Evolutionary conservation across 2,329 filamentous ascomycete species (phyloP).

Genomic region (Colletotrichum shisoi): DNA sequence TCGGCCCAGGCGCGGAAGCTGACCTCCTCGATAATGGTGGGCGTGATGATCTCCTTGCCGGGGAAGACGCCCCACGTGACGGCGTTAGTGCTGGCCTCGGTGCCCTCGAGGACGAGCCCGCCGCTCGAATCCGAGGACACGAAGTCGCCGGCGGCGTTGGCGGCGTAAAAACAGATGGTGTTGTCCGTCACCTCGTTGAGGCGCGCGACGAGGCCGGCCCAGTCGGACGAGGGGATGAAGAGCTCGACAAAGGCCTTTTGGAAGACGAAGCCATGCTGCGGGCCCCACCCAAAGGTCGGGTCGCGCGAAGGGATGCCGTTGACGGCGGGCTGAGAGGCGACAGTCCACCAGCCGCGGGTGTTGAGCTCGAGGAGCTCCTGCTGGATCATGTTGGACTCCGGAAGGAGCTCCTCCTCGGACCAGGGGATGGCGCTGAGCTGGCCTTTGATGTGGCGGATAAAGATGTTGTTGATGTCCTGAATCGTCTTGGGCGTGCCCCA

Average conservation of each 20-base stretch:
- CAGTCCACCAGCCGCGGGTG: constrained; percentile 88
- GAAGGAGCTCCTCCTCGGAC: constrained; percentile 87
- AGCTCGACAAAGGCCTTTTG: constrained; percentile 99
- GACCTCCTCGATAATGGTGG: constrained; percentile 95
- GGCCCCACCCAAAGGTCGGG: constrained; percentile 90
- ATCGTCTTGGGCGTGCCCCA: constrained; percentile 80
- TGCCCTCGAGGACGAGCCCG: constrained; percentile 46
- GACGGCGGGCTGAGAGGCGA: constrained; percentile 93
- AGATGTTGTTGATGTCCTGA: constrained; percentile 79
- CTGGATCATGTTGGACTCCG: constrained; percentile 85
- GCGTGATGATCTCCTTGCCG: constrained; percentile 93
- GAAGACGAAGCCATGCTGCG: constrained; percentile 90
- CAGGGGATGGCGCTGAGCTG: constrained; percentile 85
- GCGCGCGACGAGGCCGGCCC: constrained; percentile 66
- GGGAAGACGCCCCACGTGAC: constrained; percentile 98
- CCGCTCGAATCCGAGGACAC: constrained; percentile 68
- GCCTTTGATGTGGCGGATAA: constrained; percentile 81
- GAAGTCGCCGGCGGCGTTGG: constrained; percentile 80
- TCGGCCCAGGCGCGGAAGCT: constrained; percentile 94
- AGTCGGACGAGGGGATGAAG: constrained; percentile 81
- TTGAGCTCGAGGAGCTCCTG: constrained; percentile 79
- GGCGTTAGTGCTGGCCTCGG: constrained; percentile 75
- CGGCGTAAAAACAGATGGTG: constrained; percentile 84
- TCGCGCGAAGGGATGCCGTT: constrained; percentile 83
- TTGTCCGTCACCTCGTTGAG: constrained; percentile 65